Conservation (phyloP, 306 rosid genomes). For the Argentina anserina region DNA sequence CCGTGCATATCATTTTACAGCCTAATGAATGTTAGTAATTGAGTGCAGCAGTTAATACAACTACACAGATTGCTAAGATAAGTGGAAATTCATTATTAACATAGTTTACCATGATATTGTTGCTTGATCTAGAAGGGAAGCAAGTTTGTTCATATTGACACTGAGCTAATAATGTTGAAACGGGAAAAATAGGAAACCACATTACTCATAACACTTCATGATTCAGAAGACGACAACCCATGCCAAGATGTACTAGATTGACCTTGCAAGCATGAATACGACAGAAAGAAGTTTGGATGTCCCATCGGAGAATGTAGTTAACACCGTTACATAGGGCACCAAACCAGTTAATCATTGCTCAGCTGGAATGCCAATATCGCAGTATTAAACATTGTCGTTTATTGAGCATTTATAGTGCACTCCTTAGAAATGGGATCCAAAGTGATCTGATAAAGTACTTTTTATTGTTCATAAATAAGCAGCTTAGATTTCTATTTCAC, state of each 20-base stretch:
- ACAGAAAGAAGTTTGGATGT: neutral
- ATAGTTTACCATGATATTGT: neutral
- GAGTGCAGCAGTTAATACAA: neutral
- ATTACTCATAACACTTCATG: too few relatives aligned
- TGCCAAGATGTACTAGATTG: neutral
- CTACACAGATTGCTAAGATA: neutral
- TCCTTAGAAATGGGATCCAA: neutral
- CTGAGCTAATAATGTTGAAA: neutral
- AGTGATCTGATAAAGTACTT: neutral
- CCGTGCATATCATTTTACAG: neutral
- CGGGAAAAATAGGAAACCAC: neutral
- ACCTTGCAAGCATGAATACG: neutral
- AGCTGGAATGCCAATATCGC: neutral
- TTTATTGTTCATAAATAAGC: neutral
- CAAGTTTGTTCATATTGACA: neutral
- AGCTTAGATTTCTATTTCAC: neutral
- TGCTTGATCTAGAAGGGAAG: neutral
- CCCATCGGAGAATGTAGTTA: neutral
- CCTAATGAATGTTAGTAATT: neutral
- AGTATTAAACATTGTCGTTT: neutral
- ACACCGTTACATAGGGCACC: neutral
- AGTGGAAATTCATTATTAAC: neutral
- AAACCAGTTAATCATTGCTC: neutral
- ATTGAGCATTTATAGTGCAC: neutral
- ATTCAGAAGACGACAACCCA: slow-evolving; percentile 4